A percentile compares a stretch with the other conserved stretches of the same genome.
phyloP scores from a whole-genome alignment of 768 basidiomycete species.

The Phaeotremella skinneri region DNA sequence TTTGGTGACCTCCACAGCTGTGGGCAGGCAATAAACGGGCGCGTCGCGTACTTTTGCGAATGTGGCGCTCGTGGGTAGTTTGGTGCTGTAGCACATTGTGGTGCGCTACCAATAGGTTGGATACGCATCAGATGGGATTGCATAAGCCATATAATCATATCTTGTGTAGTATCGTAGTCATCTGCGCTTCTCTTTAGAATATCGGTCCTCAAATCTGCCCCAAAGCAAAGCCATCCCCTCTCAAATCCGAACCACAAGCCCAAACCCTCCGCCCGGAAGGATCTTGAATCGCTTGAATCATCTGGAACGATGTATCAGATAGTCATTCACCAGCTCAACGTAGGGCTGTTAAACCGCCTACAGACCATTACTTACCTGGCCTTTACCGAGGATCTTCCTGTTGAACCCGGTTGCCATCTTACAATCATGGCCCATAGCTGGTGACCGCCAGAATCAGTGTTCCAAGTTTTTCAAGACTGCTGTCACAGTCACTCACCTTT shows the following conservation, averaged over 20 bases:
- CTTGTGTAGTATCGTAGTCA: too few species aligned
- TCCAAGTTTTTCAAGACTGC: neutral
- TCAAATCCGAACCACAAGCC: constrained; percentile 89
- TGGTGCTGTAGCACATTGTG: neutral
- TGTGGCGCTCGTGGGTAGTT: neutral
- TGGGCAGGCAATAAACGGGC: neutral
- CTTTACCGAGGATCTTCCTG: constrained; percentile 53
- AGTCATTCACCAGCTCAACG: too few species aligned
- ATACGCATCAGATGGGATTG: too few species aligned
- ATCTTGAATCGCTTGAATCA: constrained; percentile 74
- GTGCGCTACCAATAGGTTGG: neutral
- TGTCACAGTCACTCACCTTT: constrained; percentile 56
- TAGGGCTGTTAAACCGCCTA: too few species aligned
- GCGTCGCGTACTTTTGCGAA: neutral
- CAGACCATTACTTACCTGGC: constrained; percentile 19
- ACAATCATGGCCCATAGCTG: constrained; percentile 88
- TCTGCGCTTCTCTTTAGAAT: neutral
- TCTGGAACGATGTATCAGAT: constrained; percentile 52
- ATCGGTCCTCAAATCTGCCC: constrained; percentile 65
- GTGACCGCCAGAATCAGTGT: constrained; percentile 4
- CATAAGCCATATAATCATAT: too few species aligned
- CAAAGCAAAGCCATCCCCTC: constrained; percentile 82
- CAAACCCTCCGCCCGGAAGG: constrained; percentile 72
- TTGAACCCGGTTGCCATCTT: constrained; percentile 62
- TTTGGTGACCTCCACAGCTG: too few species aligned